Percentiles rank a stretch among this genome's conserved stretches.
Evolutionary conservation across 768 basidiomycete genomes (phyloP).

Genomic region (Daedaleopsis sinensis): DNA sequence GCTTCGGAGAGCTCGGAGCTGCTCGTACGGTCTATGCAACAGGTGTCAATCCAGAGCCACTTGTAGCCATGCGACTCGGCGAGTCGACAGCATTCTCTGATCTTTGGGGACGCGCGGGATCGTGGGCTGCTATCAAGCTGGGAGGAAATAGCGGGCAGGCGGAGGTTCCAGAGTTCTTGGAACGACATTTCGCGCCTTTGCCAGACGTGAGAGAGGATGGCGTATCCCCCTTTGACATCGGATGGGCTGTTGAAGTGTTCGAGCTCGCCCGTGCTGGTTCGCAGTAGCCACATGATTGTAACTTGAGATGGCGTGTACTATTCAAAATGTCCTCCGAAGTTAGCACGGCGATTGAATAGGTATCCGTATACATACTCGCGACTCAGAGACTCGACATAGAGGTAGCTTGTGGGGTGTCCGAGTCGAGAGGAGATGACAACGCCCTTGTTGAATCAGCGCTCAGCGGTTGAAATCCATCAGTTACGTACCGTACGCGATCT

Average conservation of each 20-base stretch:
- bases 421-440: no score
- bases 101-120: conserved; percentile 5
- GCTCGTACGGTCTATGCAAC: conserved; percentile 17
- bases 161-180: conserved; percentile 10
- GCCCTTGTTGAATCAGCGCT: no score
- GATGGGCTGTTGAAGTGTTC: conserved; percentile 10
- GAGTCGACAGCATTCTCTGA: conserved; percentile 14
- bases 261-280: conserved; percentile 9
- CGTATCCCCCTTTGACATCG: conserved; percentile 19
- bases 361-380: not conserved
- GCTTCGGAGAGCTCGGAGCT: conserved; percentile 17
- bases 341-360: not conserved
- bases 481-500: no score
- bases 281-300: conserved; percentile 10
- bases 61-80: conserved; percentile 17
- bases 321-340: no score
- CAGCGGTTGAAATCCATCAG: no score
- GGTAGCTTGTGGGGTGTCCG: no score
- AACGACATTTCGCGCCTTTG: conserved; percentile 15
- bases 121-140: not conserved
- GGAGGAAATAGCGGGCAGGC: not conserved
- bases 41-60: conserved; percentile 20
- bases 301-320: no score
- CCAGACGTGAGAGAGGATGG: conserved; percentile 21
- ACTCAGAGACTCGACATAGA: no score